phyloP scores from a whole-genome alignment of 2,329 filamentous ascomycete species.

The Pseudopithomyces maydicus region DNA sequence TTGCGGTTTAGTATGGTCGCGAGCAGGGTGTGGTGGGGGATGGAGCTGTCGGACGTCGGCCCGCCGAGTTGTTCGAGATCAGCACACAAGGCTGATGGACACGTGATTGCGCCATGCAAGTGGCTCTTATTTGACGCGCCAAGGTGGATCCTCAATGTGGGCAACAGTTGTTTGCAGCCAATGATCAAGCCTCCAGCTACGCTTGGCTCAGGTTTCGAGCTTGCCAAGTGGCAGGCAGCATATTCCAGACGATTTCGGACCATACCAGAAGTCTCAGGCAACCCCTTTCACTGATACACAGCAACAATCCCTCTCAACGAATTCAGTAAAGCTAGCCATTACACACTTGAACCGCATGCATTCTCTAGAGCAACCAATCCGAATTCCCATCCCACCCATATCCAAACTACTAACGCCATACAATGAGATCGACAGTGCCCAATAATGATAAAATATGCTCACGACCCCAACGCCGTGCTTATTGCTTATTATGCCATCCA shows the following conservation, averaged over 20 bases:
- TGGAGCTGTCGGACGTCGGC: constrained; percentile 14
- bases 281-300: too few species aligned
- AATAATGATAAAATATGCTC: background rate
- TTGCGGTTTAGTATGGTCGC: constrained; percentile 19
- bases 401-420: too few species aligned
- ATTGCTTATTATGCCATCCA: constrained; percentile 14
- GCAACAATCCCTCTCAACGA: too few species aligned
- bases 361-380: too few species aligned
- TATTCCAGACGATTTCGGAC: too few species aligned
- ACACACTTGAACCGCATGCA: too few species aligned
- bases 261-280: too few species aligned
- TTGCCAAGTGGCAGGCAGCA: too few species aligned
- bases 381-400: too few species aligned
- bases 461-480: constrained; percentile 9
- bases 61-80: background rate
- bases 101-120: constrained; percentile 3
- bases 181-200: background rate
- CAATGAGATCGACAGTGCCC: too few species aligned
- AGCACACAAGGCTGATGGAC: background rate
- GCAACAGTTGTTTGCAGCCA: background rate
- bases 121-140: background rate
- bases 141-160: constrained; percentile 1
- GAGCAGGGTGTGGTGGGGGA: constrained; percentile 15
- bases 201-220: background rate
- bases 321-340: too few species aligned